Evolutionary conservation across 257 asterid genomes (phyloP).

Genomic region (Nicotiana attenuata): DNA sequence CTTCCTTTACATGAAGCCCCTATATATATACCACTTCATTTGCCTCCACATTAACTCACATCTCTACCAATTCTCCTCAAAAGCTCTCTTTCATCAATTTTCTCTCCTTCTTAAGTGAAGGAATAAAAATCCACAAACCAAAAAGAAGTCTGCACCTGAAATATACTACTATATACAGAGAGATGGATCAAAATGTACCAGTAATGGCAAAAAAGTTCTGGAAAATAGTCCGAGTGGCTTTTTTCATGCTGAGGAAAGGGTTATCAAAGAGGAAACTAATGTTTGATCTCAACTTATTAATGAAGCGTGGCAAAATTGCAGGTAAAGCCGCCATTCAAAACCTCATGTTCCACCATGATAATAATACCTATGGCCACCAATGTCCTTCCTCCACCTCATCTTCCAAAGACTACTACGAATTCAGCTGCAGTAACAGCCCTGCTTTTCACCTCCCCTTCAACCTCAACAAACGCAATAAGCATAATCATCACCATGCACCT

Average conservation of each 20-base stretch:
- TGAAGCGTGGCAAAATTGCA: constrained; percentile 45
- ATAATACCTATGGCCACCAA: background rate
- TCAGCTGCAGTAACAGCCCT: no score
- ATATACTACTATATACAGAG: no score
- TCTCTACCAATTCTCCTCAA: background rate
- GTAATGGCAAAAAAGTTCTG: constrained; percentile 17
- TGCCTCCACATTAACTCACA: background rate
- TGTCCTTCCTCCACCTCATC: background rate
- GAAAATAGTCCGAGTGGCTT: constrained; percentile 2
- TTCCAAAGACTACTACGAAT: no score
- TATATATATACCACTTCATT: background rate
- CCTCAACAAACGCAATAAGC: no score
- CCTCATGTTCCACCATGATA: constrained; percentile 7
- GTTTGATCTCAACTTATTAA: constrained; percentile 26
- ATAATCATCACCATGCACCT: no score
- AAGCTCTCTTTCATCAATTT: background rate
- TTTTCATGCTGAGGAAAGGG: constrained; percentile 26
- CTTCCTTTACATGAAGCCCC: background rate
- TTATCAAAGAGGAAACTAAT: constrained; percentile 31
- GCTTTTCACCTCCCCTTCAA: no score
- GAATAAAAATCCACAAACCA: background rate
- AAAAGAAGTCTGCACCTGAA: background rate
- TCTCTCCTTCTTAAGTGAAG: background rate
- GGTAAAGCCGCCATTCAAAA: constrained; percentile 27
- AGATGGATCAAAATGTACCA: constrained; percentile 14